Evolutionary conservation across 805 yeast species (phyloP), one percentile per base, ranked within the genome.

Genomic region (Candida peoriensis): DNA sequence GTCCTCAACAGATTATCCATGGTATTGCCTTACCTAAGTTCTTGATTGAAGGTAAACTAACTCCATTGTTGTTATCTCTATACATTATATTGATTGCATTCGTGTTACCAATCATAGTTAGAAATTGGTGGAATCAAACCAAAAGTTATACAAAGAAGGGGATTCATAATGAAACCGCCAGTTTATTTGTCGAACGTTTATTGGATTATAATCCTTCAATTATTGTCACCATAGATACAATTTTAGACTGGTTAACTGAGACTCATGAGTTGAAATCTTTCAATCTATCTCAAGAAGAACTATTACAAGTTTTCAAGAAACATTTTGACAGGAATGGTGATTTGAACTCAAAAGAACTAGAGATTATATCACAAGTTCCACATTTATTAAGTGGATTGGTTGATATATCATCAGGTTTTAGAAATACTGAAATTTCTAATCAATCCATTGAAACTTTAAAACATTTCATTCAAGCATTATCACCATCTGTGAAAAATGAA

Each of bases 21-120:
- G 98, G 98, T 42, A 88, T 93, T 58, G 99, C 97, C 0, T 64
- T 93, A 46, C 99, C 99, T 21, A 79, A 82, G 55, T 87, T 85
- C 61, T 69, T 93, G 42, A 84, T 94, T 20, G 96, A 87, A 44
- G 88, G 94, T 28, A 70, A 78, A 38, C 78, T 79, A 16, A 79
- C 94, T 5, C 73, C 81, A 4, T 48, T 81, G 16, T 64, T 87
- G 41, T 62, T 83, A 19, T 70, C 81, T 12, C 46, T 70, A 5
- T 93, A 93, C 58, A 75, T 87, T 33, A 44, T 74, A 7, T 58
- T 86, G 28, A 78, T 93, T 47, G 96, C 94, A 15, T 66, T 82
- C 4, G 65, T 85, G 5, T 70, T 93, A 37, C 98, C 98, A 3
- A 66, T 67, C 35, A 59, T 83, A 30, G 97, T 94, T 20, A 83